phyloP scores from a whole-genome alignment of 352 stramenopile species.

The Pythium diclinum region DNA sequence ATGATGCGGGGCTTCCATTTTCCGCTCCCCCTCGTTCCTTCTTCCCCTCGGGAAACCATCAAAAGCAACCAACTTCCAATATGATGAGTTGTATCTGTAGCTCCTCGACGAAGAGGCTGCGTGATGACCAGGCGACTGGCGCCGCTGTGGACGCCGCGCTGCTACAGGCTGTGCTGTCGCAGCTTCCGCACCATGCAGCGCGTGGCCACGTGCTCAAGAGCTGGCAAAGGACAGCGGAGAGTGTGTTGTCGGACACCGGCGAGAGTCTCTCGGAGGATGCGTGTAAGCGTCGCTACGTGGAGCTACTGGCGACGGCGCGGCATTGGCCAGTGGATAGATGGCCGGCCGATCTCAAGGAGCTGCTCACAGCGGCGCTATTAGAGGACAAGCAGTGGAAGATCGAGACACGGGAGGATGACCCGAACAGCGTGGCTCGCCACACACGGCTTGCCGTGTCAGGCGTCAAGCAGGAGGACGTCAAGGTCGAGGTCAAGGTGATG shows the following conservation, averaged over 20 bases:
- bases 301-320: background rate
- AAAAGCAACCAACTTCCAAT: background rate
- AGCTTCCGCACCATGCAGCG: background rate
- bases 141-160: background rate
- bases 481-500: background rate
- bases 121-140: background rate
- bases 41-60: background rate
- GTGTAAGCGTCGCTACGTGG: background rate
- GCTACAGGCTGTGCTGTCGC: background rate
- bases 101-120: background rate
- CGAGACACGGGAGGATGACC: background rate
- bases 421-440: background rate
- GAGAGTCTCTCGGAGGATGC: background rate
- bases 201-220: background rate
- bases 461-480: background rate
- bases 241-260: background rate
- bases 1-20: background rate
- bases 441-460: background rate
- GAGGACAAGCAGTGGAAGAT: conserved; percentile 1
- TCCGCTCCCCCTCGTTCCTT: background rate
- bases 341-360: background rate
- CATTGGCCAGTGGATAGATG: background rate
- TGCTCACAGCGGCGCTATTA: background rate
- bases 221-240: background rate
- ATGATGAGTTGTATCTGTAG: background rate